Evolutionary conservation across 257 asterid genomes (phyloP), one percentile per base, ranked within the genome.

Genomic region (Solanum pennellii): DNA sequence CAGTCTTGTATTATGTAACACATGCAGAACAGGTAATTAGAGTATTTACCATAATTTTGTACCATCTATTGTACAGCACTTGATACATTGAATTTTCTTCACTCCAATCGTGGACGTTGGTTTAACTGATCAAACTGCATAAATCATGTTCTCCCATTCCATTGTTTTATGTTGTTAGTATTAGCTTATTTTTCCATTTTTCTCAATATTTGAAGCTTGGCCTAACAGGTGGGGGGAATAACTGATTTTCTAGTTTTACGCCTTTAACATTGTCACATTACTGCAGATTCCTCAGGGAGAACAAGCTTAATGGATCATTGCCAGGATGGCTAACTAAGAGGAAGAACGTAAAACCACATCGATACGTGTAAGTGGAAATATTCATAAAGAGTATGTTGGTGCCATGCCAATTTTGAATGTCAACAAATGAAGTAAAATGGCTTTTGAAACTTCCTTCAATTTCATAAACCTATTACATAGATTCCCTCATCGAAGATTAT

Each of bases 271-370:
- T 41, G 0, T 41, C 59, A 23, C 7, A 14, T 75, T 83, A 29
- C 52, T 76, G 31, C 83, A 88, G 90, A 62, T 88, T 76, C 42
- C 88, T 88, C 18, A 60, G 86, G 60, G 23, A 56, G 13, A 88
- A 88, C 88, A 88, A 88, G 33, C 88, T 85, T 49, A 85, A 23
- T 31, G 60, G 42, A 35, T 23, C 62, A 25, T 49, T 88, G 29
- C 88, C 90, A 23, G 82, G 37, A 44, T 85, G 88, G 88, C 80
- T 88, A 80, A 18, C 31, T 41, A 56, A 77, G 29, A 13, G 25
- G 35, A 77, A 11, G 59, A 75, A 75, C 3, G 11, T 29, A 41
- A 75, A 29, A 18, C 29, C 83, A 25, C 83, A 23, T 39, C 35
- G 16, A 41, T 41, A 75, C 2, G 33, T 75, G 83, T 75, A 75